Percentiles rank a stretch among this genome's conserved stretches.
phyloP scores from a whole-genome alignment of 495 filamentous ascomycete genomes.

The Neurospora tetraspora region DNA sequence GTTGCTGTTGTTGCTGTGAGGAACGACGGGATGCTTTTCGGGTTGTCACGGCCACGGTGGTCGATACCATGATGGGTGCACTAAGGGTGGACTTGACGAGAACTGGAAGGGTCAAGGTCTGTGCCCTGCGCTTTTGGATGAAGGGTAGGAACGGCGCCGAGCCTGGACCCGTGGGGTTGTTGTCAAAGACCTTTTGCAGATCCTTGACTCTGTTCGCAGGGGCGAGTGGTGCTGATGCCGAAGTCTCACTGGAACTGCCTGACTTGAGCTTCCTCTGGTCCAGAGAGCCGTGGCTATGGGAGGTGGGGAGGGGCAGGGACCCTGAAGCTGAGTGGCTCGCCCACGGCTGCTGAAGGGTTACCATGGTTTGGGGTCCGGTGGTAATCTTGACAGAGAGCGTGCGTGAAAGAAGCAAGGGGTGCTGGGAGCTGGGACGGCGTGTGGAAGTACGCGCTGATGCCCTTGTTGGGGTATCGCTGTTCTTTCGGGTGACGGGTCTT shows the following conservation, averaged over 20 bases:
- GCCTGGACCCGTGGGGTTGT: not conserved
- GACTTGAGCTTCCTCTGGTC: not conserved
- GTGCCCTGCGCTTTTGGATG: constrained; percentile 2
- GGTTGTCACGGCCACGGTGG: constrained; percentile 10
- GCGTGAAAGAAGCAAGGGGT: constrained; percentile 6
- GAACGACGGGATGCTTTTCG: not conserved
- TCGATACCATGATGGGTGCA: constrained; percentile 13
- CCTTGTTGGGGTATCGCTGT: not conserved
- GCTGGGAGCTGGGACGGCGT: not conserved
- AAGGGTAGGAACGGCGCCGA: constrained; percentile 5
- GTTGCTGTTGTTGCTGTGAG: not conserved
- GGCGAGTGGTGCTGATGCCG: not conserved
- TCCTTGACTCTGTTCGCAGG: not conserved
- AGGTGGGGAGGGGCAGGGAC: not conserved
- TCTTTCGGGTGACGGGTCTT: not conserved
- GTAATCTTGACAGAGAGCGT: constrained; percentile 10
- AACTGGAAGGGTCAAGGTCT: not conserved
- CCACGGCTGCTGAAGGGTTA: not conserved
- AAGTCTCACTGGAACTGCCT: not conserved
- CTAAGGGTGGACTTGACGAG: constrained; percentile 4
- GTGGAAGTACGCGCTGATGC: not conserved
- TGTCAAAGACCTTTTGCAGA: not conserved
- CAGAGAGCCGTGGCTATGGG: not conserved
- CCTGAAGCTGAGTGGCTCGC: not conserved
- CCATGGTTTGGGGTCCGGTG: not conserved